Evolutionary conservation across 192 early-diverging fungal species (phyloP).

Genomic region (Entomortierella parvispora): DNA sequence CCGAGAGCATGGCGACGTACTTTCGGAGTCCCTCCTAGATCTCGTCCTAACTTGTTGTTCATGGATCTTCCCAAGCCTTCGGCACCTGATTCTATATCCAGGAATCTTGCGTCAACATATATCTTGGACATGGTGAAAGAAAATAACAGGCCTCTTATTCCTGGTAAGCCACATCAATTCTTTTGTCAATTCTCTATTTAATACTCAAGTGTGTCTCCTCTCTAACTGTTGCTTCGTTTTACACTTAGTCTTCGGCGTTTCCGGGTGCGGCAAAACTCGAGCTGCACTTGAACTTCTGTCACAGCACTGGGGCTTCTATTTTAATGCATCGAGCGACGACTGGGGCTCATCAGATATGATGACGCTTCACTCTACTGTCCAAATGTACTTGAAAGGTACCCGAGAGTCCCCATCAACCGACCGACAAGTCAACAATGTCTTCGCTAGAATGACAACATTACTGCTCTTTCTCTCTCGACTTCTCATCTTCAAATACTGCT

Average conservation of each 20-base stretch:
- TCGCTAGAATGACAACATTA: background rate
- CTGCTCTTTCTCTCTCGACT: conserved; percentile 14
- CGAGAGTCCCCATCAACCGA: conserved; percentile 11
- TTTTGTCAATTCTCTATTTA: background rate
- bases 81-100: background rate
- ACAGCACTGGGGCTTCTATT: conserved; percentile 28
- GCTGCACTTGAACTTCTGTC: conserved; percentile 21
- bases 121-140: conserved; percentile 2
- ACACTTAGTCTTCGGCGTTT: background rate
- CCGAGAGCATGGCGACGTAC: too few relatives aligned
- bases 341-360: conserved; percentile 7
- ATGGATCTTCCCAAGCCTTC: conserved; percentile 2
- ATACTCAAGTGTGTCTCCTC: background rate
- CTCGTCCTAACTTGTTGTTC: background rate
- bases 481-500: conserved; percentile 9
- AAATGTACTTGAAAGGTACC: conserved; percentile 15
- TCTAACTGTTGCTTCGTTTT: background rate
- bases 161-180: background rate
- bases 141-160: background rate
- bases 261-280: conserved; percentile 19
- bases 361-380: conserved; percentile 12
- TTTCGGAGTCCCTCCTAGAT: too few relatives aligned
- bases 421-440: background rate
- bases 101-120: conserved; percentile 3
- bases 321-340: conserved; percentile 23